A percentile compares a stretch with the other conserved stretches of the same genome.
Conservation (phyloP, 257 asterid genomes). For the Leonotis leonurus region DNA sequence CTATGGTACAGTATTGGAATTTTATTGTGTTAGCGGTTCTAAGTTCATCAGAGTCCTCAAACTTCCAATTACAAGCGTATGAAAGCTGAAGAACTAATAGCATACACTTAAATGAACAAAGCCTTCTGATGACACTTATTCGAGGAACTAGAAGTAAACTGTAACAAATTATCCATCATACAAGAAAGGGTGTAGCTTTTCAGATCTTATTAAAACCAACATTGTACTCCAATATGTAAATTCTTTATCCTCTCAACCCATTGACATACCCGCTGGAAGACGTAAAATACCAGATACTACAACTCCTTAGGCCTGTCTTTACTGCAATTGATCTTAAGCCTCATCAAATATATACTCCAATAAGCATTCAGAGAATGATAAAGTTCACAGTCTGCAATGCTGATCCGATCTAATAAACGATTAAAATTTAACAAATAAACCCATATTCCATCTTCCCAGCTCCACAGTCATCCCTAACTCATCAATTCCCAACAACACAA, state of each 20-base stretch:
- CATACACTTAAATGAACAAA: not conserved
- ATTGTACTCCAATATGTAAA: not conserved
- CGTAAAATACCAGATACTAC: not conserved
- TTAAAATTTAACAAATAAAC: not conserved
- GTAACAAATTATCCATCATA: slow-evolving; percentile 2
- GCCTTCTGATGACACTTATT: slow-evolving; percentile 1
- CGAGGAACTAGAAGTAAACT: slow-evolving; percentile 2
- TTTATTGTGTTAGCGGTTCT: not conserved
- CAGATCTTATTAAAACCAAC: slow-evolving; percentile 4
- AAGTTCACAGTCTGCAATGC: slow-evolving; percentile 1
- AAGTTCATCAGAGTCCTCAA: not conserved
- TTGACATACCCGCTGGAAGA: not conserved
- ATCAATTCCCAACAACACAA: not conserved
- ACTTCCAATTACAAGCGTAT: not conserved
- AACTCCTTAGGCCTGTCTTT: not conserved
- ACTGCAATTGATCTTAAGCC: not conserved
- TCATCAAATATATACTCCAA: not conserved
- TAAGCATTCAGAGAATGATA: not conserved
- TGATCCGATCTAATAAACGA: slow-evolving; percentile 2
- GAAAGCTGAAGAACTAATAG: not conserved
- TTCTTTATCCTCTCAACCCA: not conserved
- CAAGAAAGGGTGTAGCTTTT: not conserved
- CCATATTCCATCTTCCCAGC: not conserved
- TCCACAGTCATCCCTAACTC: slow-evolving; percentile 1
- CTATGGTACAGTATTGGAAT: not conserved